Evolutionary conservation across 495 filamentous ascomycete genomes (phyloP), one percentile per base, ranked within the genome.

Genomic region (Thozetella sp.): DNA sequence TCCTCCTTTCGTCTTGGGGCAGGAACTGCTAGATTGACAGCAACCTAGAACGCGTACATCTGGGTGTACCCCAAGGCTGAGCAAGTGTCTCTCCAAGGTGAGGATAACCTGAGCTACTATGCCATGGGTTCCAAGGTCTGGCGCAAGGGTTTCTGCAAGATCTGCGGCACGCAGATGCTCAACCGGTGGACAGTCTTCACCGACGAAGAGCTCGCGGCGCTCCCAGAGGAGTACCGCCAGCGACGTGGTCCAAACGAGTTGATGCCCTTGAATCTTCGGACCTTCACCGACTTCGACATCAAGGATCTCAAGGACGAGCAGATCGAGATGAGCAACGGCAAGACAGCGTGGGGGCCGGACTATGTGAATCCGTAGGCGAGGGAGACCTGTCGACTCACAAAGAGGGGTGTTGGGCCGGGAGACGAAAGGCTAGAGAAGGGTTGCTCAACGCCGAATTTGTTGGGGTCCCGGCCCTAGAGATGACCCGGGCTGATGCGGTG

Each of bases 81-180:
- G 9, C 67, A 79, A 43, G 56, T 76, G 54, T 58, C 27, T 37
- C 53, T 77, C 51, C 51, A 70, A 13, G 75, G 72, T 11, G 34
- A 54, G 20, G 73, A 77, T 15, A 74, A 76, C 61, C 63, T 79
- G 13, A 25, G 20, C 12, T 45, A 46, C 9, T 81, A 84, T 62
- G 20, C 40, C 17, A 77, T 77, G 58, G 63, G 53, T 34, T 37
- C 40, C 46, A 56, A 59, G 0, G 11, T 71, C 3, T 67, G 62
- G 37, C 60, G 54, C 46, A 76, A 77, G 63, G 22, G 53, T 1
- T 83, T 83, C 55, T 84, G 81, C 69, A 73, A 72, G 48, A 75
- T 46, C 6, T 83, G 80, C 45, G 79, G 79, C 54, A 67, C 76
- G 23, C 25, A 65, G 25, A 17, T 80, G 13, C 66, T 53, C 12